Evolutionary conservation across 805 yeast species (phyloP), one percentile per base, ranked within the genome.

Genomic region (Metschnikowia bowlesiae): DNA sequence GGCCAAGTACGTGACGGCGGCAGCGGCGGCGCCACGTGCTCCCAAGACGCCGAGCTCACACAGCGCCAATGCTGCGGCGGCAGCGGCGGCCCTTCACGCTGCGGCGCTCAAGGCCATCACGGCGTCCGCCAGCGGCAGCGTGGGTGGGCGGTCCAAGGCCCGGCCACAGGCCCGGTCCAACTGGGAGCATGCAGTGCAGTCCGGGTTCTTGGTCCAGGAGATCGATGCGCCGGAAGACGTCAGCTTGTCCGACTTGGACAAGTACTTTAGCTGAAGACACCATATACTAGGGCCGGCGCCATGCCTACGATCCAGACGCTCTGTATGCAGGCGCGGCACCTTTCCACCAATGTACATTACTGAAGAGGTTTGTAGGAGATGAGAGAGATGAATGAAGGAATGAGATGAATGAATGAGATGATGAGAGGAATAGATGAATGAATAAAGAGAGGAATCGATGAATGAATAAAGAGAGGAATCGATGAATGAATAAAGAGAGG

Each of bases 11-110:
- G 85, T 92, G 11, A 56, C 61, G 3, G 89, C 89, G 16, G 92
- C 92, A 22, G 90, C 90, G 10, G 89, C 89, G 28, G 88, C 92
- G 33, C 94, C 94, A 50, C 74, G 92, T 60, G 79, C 85, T 9
- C 84, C 89, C n/a, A 80, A 81, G 55, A 73, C 79, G 33, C 77
- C 83, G 4, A 68, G 79, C 47, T 73, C 81, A 6, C 82, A 78
- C 53, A 72, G 82, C 36, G 83, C 86, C 9, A 75, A 75, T 51
- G 85, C 87, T 6, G 87, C 86, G 8, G 87, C 87, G 11, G 86
- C 87, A 1, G 87, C 85, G 33, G 87, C 89, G 38, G 89, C 87
- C 26, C 72, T 85, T 47, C 85, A 85, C 55, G 85, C 84, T 13
- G 85, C 86, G 43, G 84, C 85, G 1, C 63, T 83, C 35, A 77